Conservation (phyloP, 306 rosid species). For the Vigna angularis region DNA sequence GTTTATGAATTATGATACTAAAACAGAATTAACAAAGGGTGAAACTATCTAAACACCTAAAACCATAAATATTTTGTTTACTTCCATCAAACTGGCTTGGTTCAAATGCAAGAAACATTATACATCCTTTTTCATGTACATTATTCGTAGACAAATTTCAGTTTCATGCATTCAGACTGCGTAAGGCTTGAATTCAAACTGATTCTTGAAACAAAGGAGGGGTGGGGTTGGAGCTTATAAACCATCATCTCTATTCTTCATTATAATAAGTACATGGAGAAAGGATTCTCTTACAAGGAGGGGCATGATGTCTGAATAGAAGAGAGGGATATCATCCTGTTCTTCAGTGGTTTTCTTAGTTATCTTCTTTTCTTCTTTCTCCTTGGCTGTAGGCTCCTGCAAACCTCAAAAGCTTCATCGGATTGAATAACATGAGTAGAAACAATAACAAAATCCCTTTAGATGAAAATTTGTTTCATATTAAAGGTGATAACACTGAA, state of each 20-base stretch:
- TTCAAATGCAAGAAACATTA: slow-evolving; percentile 7
- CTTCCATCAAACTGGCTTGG: slow-evolving; percentile 14
- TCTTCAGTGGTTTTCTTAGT: slow-evolving; percentile 41
- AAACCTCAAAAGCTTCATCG: slow-evolving; percentile 37
- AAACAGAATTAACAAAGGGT: slow-evolving; percentile 29
- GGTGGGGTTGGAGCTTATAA: background rate
- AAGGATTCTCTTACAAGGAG: slow-evolving; percentile 70
- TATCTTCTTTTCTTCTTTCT: slow-evolving; percentile 53
- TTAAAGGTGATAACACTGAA: background rate
- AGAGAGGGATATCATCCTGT: slow-evolving; percentile 79
- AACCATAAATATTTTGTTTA: background rate
- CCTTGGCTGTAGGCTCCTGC: slow-evolving; percentile 77
- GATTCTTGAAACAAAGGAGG: background rate
- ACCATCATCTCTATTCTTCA: background rate
- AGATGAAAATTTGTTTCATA: background rate
- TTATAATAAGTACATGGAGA: background rate
- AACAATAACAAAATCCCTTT: background rate
- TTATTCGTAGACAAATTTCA: background rate
- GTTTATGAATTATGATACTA: slow-evolving; percentile 17
- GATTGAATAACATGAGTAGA: background rate
- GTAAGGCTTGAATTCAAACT: slow-evolving; percentile 16
- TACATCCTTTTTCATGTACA: background rate
- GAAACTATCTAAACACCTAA: background rate
- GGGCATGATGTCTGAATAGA: slow-evolving; percentile 94
- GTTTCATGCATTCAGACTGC: slow-evolving; percentile 4